These are phyloP conservation scores for Phlebiopsis flavidoalba DNA, from an alignment of 768 basidiomycete genomes.

Conservation along the genomic window DNA sequence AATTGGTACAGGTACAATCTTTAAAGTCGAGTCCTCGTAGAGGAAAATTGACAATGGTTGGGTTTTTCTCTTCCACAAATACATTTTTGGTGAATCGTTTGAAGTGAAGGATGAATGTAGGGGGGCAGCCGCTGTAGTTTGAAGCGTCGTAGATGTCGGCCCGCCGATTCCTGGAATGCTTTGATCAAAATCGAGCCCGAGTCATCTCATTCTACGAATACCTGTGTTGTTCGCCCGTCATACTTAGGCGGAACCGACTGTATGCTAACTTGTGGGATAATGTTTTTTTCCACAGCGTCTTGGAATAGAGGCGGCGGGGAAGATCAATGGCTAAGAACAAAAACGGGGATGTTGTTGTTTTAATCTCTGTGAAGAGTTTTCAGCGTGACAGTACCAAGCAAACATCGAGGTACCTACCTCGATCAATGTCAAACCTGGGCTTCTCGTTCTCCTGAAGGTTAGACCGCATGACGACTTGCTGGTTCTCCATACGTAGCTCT, in stretches of 20 bases:
- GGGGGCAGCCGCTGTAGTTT: slow-evolving; percentile 85
- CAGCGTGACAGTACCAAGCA: not conserved
- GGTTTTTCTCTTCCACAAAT: slow-evolving; percentile 98
- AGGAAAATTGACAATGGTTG: slow-evolving; percentile 97
- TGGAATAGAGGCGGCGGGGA: slow-evolving; percentile 98
- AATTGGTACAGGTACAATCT: slow-evolving; percentile 69
- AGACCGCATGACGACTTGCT: slow-evolving; percentile 84
- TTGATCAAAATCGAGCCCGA: not conserved
- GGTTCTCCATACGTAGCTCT: slow-evolving; percentile 86
- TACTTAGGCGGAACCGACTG: slow-evolving; percentile 90
- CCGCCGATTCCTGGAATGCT: slow-evolving; percentile 68
- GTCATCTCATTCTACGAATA: slow-evolving; percentile 22
- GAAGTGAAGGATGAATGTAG: slow-evolving; percentile 90
- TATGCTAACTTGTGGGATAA: slow-evolving; percentile 95
- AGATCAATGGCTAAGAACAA: slow-evolving; percentile 94
- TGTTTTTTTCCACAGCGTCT: slow-evolving; percentile 94
- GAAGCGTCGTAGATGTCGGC: slow-evolving; percentile 80
- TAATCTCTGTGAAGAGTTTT: slow-evolving; percentile 63
- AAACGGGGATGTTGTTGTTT: slow-evolving; percentile 82
- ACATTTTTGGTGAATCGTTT: slow-evolving; percentile 95
- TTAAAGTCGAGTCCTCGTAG: slow-evolving; percentile 87
- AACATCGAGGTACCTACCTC: slow-evolving; percentile 50
- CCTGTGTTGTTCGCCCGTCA: slow-evolving; percentile 88
- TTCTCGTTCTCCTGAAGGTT: slow-evolving; percentile 72
- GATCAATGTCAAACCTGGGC: slow-evolving; percentile 90